phyloP scores from a whole-genome alignment of 306 rosid genomes.

The Elaeagnus macrophylla region DNA sequence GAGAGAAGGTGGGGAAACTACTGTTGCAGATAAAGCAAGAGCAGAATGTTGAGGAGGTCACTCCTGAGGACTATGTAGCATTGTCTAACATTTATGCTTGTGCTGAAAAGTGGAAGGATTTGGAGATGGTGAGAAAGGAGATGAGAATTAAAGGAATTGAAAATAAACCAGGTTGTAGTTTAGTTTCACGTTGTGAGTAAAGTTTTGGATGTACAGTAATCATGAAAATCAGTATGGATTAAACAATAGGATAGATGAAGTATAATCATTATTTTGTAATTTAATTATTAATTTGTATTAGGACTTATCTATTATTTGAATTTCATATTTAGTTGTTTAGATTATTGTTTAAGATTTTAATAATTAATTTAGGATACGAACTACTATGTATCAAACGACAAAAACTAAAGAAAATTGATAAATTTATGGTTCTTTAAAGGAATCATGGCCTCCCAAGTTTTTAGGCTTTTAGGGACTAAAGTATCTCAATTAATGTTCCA shows the following conservation, averaged over 20 bases:
- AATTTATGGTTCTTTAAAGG: too few species aligned
- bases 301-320: too few species aligned
- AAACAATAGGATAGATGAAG: neutral
- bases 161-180: constrained; percentile 53
- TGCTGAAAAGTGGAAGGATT: constrained; percentile 60
- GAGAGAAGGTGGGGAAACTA: constrained; percentile 72
- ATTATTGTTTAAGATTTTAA: too few species aligned
- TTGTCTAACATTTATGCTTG: constrained; percentile 72
- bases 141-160: constrained; percentile 47
- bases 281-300: too few species aligned
- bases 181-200: constrained; percentile 32
- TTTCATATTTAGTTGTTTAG: too few species aligned
- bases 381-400: too few species aligned
- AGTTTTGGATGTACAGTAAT: constrained; percentile 15
- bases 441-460: too few species aligned
- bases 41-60: constrained; percentile 15
- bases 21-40: constrained; percentile 33
- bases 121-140: constrained; percentile 50
- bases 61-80: constrained; percentile 57
- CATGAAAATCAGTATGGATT: neutral
- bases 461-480: too few species aligned
- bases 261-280: too few species aligned
- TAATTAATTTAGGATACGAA: too few species aligned
- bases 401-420: too few species aligned
- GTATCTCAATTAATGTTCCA: too few species aligned